phyloP scores from a whole-genome alignment of 257 asterid genomes.

The Datura wrightii region DNA sequence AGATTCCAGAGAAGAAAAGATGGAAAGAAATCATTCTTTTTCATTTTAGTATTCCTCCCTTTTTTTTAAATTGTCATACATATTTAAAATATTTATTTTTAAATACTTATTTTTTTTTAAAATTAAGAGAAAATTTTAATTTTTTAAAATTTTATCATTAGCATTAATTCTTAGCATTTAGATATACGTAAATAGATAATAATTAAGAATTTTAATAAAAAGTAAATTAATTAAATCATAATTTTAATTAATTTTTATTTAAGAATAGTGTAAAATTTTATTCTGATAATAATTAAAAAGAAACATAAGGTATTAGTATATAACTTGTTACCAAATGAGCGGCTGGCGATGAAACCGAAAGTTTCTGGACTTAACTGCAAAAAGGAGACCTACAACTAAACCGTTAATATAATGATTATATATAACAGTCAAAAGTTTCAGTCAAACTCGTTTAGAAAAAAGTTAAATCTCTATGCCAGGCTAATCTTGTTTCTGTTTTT shows the following conservation, averaged over 20 bases:
- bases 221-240: too few species aligned
- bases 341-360: conserved; percentile 35
- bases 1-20: neutral
- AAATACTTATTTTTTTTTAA: too few species aligned
- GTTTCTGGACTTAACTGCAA: conserved; percentile 17
- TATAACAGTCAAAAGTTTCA: conserved; percentile 31
- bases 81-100: too few species aligned
- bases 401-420: conserved; percentile 28
- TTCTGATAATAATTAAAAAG: too few species aligned
- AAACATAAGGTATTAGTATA: neutral
- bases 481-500: conserved; percentile 26
- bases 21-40: conserved; percentile 28
- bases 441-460: conserved; percentile 35
- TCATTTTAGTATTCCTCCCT: neutral
- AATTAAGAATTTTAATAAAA: too few species aligned
- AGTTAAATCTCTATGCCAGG: conserved; percentile 14
- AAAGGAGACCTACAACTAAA: conserved; percentile 8
- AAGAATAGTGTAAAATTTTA: too few species aligned
- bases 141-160: too few species aligned
- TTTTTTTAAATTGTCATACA: neutral
- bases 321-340: conserved; percentile 16
- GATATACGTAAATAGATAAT: too few species aligned
- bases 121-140: too few species aligned
- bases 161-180: too few species aligned
- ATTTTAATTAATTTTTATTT: too few species aligned